phyloP scores from a whole-genome alignment of 176 grass and related monocot genomes.

The Raddia guianensis region DNA sequence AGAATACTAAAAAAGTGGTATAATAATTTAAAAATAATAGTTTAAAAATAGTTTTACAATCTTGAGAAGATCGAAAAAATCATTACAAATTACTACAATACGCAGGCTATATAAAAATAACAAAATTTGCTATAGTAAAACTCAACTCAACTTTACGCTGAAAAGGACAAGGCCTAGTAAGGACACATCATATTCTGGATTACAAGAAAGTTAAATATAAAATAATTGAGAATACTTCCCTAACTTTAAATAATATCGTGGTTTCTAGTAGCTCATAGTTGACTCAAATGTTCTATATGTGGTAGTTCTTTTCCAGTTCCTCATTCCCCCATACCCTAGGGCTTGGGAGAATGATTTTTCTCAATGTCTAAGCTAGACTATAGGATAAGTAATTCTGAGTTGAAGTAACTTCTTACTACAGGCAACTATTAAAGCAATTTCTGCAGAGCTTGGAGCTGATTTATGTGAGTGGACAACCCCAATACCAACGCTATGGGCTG shows the following conservation, averaged over 20 bases:
- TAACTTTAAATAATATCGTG: conserved; percentile 9
- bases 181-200: neutral
- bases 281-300: neutral
- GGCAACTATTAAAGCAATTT: conserved; percentile 77
- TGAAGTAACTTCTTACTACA: conserved; percentile 45
- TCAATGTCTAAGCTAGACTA: conserved; percentile 13
- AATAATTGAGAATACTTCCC: neutral
- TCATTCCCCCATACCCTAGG: neutral
- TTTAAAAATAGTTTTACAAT: too few species aligned
- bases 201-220: neutral
- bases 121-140: too few species aligned
- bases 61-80: too few species aligned
- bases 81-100: too few species aligned
- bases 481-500: conserved; percentile 87
- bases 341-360: neutral
- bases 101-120: too few species aligned
- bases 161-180: too few species aligned
- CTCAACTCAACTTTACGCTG: too few species aligned
- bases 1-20: too few species aligned
- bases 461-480: conserved; percentile 92
- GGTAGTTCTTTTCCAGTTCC: neutral
- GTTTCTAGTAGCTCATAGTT: conserved; percentile 7
- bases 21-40: too few species aligned
- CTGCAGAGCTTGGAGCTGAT: conserved; percentile 64
- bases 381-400: neutral